Conservation (phyloP, 176 grass and related monocot genomes). For the Tillandsia leiboldiana region DNA sequence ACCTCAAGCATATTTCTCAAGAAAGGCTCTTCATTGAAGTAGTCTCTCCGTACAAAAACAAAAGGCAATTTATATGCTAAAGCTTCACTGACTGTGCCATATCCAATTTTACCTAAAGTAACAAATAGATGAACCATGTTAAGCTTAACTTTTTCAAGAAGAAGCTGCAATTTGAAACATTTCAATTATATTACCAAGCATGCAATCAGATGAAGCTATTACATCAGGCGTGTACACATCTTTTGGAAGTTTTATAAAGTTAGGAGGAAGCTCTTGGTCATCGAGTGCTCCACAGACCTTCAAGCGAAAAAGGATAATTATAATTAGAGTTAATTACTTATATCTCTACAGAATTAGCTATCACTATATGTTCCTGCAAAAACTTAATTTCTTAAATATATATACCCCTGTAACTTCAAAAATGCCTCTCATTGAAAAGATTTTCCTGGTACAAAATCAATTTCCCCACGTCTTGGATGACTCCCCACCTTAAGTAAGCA, state of each 20-base stretch:
- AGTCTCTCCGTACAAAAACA: constrained; percentile 90
- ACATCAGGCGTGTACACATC: constrained; percentile 95
- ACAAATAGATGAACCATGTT: not conserved
- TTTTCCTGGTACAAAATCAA: no score
- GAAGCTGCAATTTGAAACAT: not conserved
- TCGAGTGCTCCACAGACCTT: constrained; percentile 95
- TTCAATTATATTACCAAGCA: constrained; percentile 64
- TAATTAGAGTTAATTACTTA: not conserved
- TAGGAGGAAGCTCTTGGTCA: constrained; percentile 73
- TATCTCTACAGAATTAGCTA: no score
- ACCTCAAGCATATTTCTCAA: constrained; percentile 98
- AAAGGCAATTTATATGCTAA: constrained; percentile 95
- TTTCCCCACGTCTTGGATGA: no score
- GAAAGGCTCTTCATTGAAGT: constrained; percentile 98
- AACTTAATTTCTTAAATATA: no score
- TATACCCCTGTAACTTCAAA: no score
- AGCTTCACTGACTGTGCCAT: constrained; percentile 91
- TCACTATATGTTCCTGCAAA: no score
- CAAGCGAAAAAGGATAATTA: constrained; percentile 11
- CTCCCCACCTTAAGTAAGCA: no score
- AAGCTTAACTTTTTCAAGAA: not conserved
- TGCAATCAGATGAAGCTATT: constrained; percentile 92
- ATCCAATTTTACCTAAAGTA: constrained; percentile 84
- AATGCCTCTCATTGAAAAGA: no score
- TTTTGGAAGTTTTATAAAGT: constrained; percentile 90